Evolutionary conservation across 352 stramenopile species (phyloP), one percentile per base, ranked within the genome.

Genomic region (Pythium dissimile): DNA sequence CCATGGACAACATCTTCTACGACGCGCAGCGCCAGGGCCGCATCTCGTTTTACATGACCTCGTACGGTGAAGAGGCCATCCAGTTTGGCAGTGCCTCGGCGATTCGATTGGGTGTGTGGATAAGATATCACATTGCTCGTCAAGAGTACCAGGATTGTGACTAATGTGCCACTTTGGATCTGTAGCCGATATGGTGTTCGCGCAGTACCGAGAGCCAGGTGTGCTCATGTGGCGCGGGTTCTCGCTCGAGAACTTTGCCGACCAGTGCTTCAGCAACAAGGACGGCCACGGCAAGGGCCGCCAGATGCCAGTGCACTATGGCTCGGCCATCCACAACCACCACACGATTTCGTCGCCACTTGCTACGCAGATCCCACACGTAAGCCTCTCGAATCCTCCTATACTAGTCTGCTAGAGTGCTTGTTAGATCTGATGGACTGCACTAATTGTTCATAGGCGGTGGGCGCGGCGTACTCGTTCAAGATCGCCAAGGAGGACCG

Each of bases 291-390:
- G 90, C 57, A 98, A 98, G 62, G 97, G 96, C 16, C 79, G 97
- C 23, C 96, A 99, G 73, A 99, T 99, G 97, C 97, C 97, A 6
- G 87, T 99, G 31, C 97, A 99, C 80, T 99, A 99, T 66, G 97
- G 97, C 32, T 97, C 84, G 15, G 85, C 82, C 51, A 81, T 87
- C 27, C 75, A 98, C 21, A 98, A 99, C 71, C 98, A 98, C 62
- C 96, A 99, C 45, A 99, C 97, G 1, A 98, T 99, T 27, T 98
- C 89, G 35, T 98, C 91, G 44, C 96, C 96, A 3, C 77, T 99
- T 18, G 95, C 94, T 5, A 99, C 97, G 6, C 97, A 99, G 67
- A 84, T 99, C 26, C 97, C 97, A 27, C 97, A 94, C 34, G 81
- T 87, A 66, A 13, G 52, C 48, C 31, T 18, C n/a, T 20, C n/a